These are phyloP conservation scores for Acer saccharum DNA, from an alignment of 345 rosid species.

Conservation along the genomic window DNA sequence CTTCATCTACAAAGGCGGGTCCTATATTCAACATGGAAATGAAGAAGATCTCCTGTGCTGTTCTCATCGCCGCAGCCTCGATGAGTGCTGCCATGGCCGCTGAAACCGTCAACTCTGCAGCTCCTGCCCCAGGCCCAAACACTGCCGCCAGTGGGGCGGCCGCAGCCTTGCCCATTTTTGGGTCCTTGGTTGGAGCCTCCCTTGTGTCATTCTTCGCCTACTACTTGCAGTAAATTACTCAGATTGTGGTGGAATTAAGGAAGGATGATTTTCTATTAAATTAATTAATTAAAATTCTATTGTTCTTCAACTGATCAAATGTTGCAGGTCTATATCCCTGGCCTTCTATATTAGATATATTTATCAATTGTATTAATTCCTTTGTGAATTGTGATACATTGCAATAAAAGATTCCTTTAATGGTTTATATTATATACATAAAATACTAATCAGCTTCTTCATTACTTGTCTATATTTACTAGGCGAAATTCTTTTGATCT, in stretches of 20 bases:
- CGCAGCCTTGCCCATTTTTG: constrained; percentile 52
- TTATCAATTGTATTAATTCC: background rate
- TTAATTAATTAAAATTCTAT: background rate
- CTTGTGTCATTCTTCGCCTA: constrained; percentile 61
- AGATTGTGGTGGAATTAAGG: background rate
- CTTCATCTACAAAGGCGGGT: constrained; percentile 25
- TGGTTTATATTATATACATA: background rate
- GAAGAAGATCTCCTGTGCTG: constrained; percentile 67
- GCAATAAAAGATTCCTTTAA: constrained; percentile 4
- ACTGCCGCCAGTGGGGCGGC: constrained; percentile 37
- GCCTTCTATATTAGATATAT: background rate
- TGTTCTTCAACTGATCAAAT: background rate
- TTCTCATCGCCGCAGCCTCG: constrained; percentile 58
- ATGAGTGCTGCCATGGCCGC: constrained; percentile 58
- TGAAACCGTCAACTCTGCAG: constrained; percentile 28
- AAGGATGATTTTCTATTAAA: background rate
- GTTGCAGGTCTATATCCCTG: constrained; percentile 13
- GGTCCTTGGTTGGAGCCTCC: constrained; percentile 65
- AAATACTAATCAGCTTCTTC: no score
- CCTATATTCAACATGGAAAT: constrained; percentile 52
- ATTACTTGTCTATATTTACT: background rate
- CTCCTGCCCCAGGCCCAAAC: constrained; percentile 45
- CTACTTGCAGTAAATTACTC: constrained; percentile 47
- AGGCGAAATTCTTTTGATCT: no score
- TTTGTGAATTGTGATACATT: background rate